phyloP scores from a whole-genome alignment of 768 basidiomycete species.

The Tricholoma sp. region DNA sequence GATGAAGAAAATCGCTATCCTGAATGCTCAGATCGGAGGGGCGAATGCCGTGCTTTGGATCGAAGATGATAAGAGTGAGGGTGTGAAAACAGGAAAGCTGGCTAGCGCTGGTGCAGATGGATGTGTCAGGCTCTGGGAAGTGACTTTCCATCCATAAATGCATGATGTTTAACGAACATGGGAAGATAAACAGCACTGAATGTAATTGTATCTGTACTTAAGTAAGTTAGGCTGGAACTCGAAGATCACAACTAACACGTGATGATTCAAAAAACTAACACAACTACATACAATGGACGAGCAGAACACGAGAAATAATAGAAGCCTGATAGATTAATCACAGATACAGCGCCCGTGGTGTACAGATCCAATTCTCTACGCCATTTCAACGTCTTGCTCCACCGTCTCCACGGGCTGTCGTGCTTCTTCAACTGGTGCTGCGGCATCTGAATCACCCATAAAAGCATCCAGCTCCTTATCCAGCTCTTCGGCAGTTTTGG shows the following conservation, averaged over 20 bases:
- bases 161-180: too few relatives aligned
- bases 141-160: constrained; percentile 38
- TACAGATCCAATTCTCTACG: constrained; percentile 13
- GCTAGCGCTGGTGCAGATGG: constrained; percentile 79
- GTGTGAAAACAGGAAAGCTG: constrained; percentile 41
- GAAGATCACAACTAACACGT: background rate
- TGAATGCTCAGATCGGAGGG: constrained; percentile 84
- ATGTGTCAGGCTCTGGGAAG: constrained; percentile 68
- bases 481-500: constrained; percentile 75
- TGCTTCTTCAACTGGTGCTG: constrained; percentile 16
- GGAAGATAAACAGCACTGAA: too few relatives aligned
- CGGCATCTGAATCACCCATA: constrained; percentile 56
- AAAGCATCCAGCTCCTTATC: constrained; percentile 87
- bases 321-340: background rate
- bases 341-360: background rate
- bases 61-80: constrained; percentile 17
- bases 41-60: constrained; percentile 81
- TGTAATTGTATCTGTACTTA: too few relatives aligned
- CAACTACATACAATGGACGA: background rate
- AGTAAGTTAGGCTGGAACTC: too few relatives aligned
- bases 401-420: constrained; percentile 12
- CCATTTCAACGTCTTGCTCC: constrained; percentile 53
- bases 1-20: constrained; percentile 71
- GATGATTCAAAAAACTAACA: background rate
- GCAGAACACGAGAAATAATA: background rate